phyloP scores from a whole-genome alignment of 768 basidiomycete species.

The Pholiota microspora region DNA sequence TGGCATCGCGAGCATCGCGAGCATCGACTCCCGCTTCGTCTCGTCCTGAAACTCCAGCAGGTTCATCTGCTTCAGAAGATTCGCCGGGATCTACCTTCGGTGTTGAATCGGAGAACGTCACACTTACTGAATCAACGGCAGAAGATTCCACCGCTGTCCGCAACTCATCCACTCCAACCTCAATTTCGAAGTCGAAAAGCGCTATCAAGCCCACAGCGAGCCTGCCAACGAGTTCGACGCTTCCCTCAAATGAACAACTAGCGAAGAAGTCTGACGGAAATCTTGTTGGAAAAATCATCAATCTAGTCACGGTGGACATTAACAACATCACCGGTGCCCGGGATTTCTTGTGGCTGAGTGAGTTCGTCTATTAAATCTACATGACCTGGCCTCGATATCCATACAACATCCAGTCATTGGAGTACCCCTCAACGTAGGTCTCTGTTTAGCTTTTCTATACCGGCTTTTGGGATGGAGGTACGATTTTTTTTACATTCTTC shows the following conservation, averaged over 20 bases:
- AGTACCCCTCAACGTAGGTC: slow-evolving; percentile 38
- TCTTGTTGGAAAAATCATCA: slow-evolving; percentile 75
- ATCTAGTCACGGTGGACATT: slow-evolving; percentile 31
- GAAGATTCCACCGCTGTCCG: slow-evolving; percentile 20
- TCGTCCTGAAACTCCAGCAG: slow-evolving; percentile 24
- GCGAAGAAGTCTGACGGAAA: slow-evolving; percentile 42
- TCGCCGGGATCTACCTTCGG: background rate
- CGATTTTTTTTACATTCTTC: background rate
- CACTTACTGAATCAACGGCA: background rate
- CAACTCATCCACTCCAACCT: slow-evolving; percentile 28
- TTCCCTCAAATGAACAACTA: background rate
- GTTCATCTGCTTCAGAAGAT: background rate
- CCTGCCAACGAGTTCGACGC: background rate
- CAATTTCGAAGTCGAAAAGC: background rate
- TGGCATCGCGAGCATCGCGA: background rate
- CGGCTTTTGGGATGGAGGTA: slow-evolving; percentile 46
- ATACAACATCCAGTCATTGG: slow-evolving; percentile 26
- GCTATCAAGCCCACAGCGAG: background rate
- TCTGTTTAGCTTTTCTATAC: slow-evolving; percentile 45
- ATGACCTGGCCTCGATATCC: no score
- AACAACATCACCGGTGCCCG: slow-evolving; percentile 30
- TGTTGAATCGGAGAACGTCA: background rate
- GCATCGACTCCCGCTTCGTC: background rate
- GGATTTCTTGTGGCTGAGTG: slow-evolving; percentile 17
- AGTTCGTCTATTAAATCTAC: background rate